Base-by-base conservation (phyloP, 2,329 filamentous ascomycete genomes). In the Aspergillus sp. region DNA sequence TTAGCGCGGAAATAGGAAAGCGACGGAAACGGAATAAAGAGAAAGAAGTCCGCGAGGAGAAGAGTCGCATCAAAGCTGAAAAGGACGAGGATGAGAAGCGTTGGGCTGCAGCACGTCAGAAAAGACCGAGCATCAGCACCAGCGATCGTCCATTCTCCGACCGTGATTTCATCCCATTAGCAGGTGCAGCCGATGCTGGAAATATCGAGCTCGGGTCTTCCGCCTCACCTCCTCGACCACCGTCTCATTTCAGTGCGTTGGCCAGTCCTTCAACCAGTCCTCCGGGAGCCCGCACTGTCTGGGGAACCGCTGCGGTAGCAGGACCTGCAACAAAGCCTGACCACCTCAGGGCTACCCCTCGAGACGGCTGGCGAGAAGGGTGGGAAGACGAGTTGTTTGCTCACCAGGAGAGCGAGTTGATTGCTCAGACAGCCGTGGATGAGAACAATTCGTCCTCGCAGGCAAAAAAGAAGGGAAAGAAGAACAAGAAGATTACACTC, bases 311-410 rank as follows among this genome's bases (percentile, higher is more conserved):
- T 3, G 86, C 83, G 0, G 77, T 96, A 3, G 69, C 79, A 2
- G 77, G 77, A 1, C 87, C 85, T 3, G 85, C 87, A 2, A 82
- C 83, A 11, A 67, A 86, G 27, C 62, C 72, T 11, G 70, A 76
- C 27, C 74, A 75, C 3, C 66, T 74, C 41, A 59, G 60, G 5
- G 54, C 64, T 54, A 67, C 74, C 6, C 76, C 74, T 2, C 86
- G 92, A 61, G 93, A 97, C 70, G 93, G 93, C 0, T 97, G 93
- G 93, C 78, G 93, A 15, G 87, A 90, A 66, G 91, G 88, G 2
- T 90, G 88, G 88, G 90, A 96, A 67, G 87, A 89, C 57, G 85
- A 96, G 56, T 71, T 96, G 15, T 79, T 86, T 13, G 82, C 84
- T 2, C 88, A 91, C 55, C 79, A 84, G 50, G 79, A 83, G 53